Evolutionary conservation across 306 rosid species (phyloP), one percentile per base, ranked within the genome.

Genomic region (Lagenaria siceraria): DNA sequence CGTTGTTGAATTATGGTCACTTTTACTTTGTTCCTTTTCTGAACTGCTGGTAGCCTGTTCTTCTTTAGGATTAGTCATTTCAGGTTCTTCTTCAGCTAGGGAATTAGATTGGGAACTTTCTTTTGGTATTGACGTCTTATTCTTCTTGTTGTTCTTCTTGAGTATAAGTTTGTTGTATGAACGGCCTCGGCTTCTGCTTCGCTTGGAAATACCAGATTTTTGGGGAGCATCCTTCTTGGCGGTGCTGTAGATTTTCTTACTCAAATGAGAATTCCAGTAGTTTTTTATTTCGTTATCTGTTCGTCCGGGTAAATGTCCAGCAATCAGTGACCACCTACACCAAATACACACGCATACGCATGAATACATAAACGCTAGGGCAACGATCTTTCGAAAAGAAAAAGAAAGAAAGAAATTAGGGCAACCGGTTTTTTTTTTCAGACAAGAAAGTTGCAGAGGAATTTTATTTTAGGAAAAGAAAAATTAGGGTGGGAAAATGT

Each of bases 231-330:
- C 69, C n/a, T 85, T 78, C 79, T 81, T 86, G 84, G 70, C 0
- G 13, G 6, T 3, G 3, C 84, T 83, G 88, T 91, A 81, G 6
- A 86, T 78, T 81, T 91, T 88, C 52, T 96, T 80, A 77, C 96
- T 87, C 71, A 93, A 73, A 78, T 89, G 97, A 61, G 97, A 91
- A 85, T 91, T 93, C 98, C 97, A 91, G 59, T 89, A 93, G 65
- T 93, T 93, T 80, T 93, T 93, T 76, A 90, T 93, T 84, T 89
- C 89, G 68, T 93, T 90, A 51, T 93, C 97, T 0, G 98, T 93
- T 77, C 98, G 27, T 63, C 98, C 98, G 0, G 96, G 97, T 69
- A 93, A 81, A 74, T 87, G 87, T 8, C 87, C 89, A 3, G 98
- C 93, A 80, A 93, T 93, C 25, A 89, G 73, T 15, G 98, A 93